Conservation (phyloP, 2,329 filamentous ascomycete species). For the Fusarium virguliforme region DNA sequence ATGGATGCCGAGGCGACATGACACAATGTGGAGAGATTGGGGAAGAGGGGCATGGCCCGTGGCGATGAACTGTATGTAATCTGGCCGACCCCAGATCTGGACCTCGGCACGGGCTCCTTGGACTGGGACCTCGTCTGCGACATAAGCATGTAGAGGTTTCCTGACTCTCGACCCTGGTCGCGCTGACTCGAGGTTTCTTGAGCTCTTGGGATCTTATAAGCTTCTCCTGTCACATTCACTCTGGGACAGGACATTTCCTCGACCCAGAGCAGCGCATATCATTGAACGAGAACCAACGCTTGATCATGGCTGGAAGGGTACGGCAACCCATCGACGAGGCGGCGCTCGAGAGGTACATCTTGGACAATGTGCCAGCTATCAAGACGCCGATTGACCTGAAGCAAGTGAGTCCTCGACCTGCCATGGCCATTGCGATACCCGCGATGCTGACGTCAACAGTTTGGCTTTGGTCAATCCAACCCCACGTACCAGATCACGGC, state of each 20-base stretch:
- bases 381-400: conserved; percentile 88
- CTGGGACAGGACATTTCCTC: not conserved
- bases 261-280: not conserved
- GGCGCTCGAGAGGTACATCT: conserved; percentile 85
- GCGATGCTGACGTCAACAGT: conserved; percentile 68
- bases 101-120: conserved; percentile 46
- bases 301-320: conserved; percentile 84
- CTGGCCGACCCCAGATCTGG: conserved; percentile 34
- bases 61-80: conserved; percentile 13
- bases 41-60: conserved; percentile 46
- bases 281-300: conserved; percentile 8
- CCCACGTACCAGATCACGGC: conserved; percentile 94
- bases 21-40: conserved; percentile 36
- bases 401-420: conserved; percentile 74
- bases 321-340: conserved; percentile 91
- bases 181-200: conserved; percentile 9
- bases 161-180: not conserved
- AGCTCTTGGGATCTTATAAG: not conserved
- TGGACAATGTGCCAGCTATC: conserved; percentile 85
- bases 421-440: conserved; percentile 7
- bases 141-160: conserved; percentile 21
- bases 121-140: conserved; percentile 22
- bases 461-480: conserved; percentile 97
- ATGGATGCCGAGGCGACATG: conserved; percentile 28
- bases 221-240: not conserved